These are phyloP conservation scores for Pyrenophora graminea DNA, from an alignment of 2,329 filamentous ascomycete species.

Conservation along the genomic window DNA sequence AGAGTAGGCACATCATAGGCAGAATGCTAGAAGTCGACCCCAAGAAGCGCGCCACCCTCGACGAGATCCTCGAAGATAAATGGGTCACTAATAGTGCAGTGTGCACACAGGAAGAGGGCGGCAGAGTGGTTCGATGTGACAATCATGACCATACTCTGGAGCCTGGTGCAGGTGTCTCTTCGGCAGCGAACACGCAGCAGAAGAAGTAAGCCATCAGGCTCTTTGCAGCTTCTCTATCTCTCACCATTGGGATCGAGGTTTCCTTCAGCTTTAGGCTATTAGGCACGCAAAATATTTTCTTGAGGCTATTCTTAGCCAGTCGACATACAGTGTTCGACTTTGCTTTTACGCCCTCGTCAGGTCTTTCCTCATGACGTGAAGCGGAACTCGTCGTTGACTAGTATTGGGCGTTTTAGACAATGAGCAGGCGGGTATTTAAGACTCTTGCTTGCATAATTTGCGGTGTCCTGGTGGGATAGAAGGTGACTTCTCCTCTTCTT, in stretches of 20 bases:
- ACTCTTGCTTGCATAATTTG: constrained; percentile 6
- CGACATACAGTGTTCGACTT: too few species aligned
- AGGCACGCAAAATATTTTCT: background rate
- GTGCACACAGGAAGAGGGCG: constrained; percentile 77
- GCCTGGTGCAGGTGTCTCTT: constrained; percentile 53
- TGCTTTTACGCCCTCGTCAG: too few species aligned
- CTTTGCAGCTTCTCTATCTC: too few species aligned
- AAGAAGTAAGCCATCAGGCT: constrained; percentile 36
- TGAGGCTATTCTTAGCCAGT: background rate
- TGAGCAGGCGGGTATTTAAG: constrained; percentile 8
- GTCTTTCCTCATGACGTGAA: background rate
- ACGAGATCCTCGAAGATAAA: constrained; percentile 82
- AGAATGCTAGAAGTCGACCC: constrained; percentile 92
- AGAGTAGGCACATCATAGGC: constrained; percentile 86
- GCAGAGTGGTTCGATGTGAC: constrained; percentile 70
- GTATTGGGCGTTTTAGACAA: constrained; percentile 4
- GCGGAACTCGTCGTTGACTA: background rate
- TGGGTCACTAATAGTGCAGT: constrained; percentile 88
- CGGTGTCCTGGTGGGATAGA: constrained; percentile 8
- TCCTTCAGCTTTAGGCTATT: too few species aligned
- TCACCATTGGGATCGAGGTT: too few species aligned
- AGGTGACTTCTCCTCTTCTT: constrained; percentile 2
- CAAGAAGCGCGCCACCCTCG: constrained; percentile 78
- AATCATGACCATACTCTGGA: constrained; percentile 87
- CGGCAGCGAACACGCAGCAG: constrained; percentile 39